Conservation (phyloP, 2,329 filamentous ascomycete genomes). For the Falciphora oryzae region DNA sequence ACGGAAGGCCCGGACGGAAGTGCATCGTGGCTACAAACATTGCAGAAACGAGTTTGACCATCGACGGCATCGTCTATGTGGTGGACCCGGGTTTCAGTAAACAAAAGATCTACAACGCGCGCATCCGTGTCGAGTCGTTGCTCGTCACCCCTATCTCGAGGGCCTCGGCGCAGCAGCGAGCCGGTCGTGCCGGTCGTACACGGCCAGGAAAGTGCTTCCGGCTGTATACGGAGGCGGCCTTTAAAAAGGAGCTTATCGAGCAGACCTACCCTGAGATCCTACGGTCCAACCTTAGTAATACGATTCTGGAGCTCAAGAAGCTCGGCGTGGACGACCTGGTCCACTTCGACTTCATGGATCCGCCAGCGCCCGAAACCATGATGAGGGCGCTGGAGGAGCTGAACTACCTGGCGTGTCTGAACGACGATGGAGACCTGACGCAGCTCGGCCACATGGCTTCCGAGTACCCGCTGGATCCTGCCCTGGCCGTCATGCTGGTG, state of each 20-base stretch:
- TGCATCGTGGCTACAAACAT: conserved; percentile 96
- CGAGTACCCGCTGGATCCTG: conserved; percentile 90
- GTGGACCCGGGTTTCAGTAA: conserved; percentile 99
- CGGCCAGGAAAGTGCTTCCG: conserved; percentile 98
- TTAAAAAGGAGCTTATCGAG: conserved; percentile 97
- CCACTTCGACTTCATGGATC: conserved; percentile 98
- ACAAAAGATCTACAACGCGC: conserved; percentile 98
- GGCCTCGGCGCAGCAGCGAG: conserved; percentile 92
- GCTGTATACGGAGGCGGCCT: conserved; percentile 89
- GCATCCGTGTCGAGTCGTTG: conserved; percentile 91
- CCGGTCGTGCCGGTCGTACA: conserved; percentile 98
- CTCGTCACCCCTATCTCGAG: conserved; percentile 98
- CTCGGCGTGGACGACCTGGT: conserved; percentile 92
- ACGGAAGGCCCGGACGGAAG: conserved; percentile 85
- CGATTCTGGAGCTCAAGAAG: conserved; percentile 95
- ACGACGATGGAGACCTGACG: conserved; percentile 93
- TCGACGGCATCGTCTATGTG: conserved; percentile 97
- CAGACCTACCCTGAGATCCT: conserved; percentile 96
- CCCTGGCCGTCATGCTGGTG: conserved; percentile 95
- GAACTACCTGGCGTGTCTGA: conserved; percentile 93
- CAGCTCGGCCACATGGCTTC: conserved; percentile 80
- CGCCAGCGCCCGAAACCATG: conserved; percentile 93
- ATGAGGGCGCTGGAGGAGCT: conserved; percentile 97
- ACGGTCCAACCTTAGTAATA: conserved; percentile 89
- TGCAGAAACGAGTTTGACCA: conserved; percentile 93